Conservation (phyloP, 768 basidiomycete species). For the Erythrobasidium yunnanense region DNA sequence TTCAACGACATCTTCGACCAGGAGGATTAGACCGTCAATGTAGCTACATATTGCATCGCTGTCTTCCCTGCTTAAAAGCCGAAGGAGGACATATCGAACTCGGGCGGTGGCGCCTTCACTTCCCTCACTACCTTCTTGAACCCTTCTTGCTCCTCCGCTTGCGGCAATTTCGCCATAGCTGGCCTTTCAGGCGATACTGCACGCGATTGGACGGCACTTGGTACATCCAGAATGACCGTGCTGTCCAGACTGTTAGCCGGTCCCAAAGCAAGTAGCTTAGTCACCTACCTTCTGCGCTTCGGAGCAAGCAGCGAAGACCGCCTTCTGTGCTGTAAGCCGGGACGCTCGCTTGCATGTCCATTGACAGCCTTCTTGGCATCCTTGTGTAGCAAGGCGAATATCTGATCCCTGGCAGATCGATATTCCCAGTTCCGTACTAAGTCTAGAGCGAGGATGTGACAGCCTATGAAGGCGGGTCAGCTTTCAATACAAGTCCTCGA, state of each 20-base stretch:
- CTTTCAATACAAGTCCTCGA: neutral
- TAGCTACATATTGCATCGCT: neutral
- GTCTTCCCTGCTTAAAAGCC: conserved; percentile 11
- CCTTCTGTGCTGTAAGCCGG: neutral
- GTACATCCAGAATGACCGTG: conserved; percentile 39
- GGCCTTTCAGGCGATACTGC: neutral
- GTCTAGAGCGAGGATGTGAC: conserved; percentile 80
- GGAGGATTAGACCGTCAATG: neutral
- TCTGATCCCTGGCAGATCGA: conserved; percentile 56
- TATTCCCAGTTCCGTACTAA: conserved; percentile 87
- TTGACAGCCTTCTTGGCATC: too few relatives aligned
- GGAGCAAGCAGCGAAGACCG: neutral
- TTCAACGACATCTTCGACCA: conserved; percentile 27
- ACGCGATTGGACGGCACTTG: neutral
- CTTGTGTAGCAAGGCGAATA: neutral
- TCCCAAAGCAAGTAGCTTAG: neutral
- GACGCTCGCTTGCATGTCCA: neutral
- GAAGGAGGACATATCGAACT: conserved; percentile 78
- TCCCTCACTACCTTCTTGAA: conserved; percentile 78
- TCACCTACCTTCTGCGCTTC: conserved; percentile 28
- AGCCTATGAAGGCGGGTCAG: conserved; percentile 53
- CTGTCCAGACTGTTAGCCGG: neutral
- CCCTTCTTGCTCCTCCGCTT: conserved; percentile 47
- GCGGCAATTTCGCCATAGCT: conserved; percentile 34
- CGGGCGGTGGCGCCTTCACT: conserved; percentile 69